phyloP scores from a whole-genome alignment of 352 stramenopile genomes.

The Peronospora farinosa region DNA sequence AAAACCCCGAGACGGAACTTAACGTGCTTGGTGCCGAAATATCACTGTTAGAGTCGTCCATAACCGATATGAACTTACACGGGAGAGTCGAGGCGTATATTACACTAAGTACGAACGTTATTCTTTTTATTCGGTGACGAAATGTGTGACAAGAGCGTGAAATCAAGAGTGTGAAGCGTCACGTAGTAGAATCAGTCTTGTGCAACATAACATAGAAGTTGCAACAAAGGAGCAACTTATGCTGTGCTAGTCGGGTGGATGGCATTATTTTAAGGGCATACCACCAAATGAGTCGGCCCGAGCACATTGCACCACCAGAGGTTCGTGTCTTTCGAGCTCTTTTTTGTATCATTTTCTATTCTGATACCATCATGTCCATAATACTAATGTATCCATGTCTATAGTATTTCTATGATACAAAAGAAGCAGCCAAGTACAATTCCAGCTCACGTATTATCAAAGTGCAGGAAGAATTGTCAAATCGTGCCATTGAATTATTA shows the following conservation, averaged over 20 bases:
- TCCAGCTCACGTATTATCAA: conserved; percentile 89
- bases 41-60: conserved; percentile 31
- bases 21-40: conserved; percentile 32
- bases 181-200: too few relatives aligned
- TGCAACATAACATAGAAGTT: too few relatives aligned
- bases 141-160: too few relatives aligned
- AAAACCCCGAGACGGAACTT: conserved; percentile 36
- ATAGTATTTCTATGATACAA: conserved; percentile 90
- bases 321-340: conserved; percentile 26
- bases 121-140: too few relatives aligned
- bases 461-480: conserved; percentile 92
- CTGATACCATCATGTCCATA: background rate
- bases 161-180: too few relatives aligned
- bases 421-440: conserved; percentile 91
- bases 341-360: background rate
- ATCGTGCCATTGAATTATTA: conserved; percentile 95
- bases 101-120: too few relatives aligned
- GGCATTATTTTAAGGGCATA: background rate
- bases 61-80: background rate
- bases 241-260: background rate
- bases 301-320: conserved; percentile 81
- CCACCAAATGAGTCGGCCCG: conserved; percentile 76
- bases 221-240: too few relatives aligned
- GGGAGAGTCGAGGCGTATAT: too few relatives aligned
- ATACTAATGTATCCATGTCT: conserved; percentile 4